Evolutionary conservation across 129 eudicot species (phyloP), one percentile per base, ranked within the genome.

Genomic region (Lactuca saligna): DNA sequence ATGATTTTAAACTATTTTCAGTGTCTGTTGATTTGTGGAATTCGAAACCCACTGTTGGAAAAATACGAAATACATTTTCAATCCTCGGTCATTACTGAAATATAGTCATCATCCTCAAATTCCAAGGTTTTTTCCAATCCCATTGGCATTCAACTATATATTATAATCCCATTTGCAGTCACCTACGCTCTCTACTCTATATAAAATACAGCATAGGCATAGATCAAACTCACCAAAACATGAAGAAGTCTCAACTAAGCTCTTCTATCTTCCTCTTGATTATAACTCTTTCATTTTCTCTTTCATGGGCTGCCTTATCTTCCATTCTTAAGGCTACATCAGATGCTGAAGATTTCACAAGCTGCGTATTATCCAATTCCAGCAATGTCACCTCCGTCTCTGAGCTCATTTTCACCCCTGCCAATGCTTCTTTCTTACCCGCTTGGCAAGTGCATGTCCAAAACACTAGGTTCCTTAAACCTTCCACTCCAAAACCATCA

Each of bases 311-410:
- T 3, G 51, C 51, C 51, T 46, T 46, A 46, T 46, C 51, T 46
- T 46, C 51, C 51, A 46, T 46, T 46, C 51, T 46, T 46, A 4
- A 46, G 15, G 51, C 15, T 12, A 46, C 51, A 46, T 4, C 51
- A 46, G 51, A 8, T 46, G 51, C n/a, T 46, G 51, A 46, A 46
- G 51, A 46, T 46, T 46, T 46, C 51, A 31, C 53, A 7, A 17
- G 39, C n/a, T 72, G 77, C 69, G 69, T 72, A 25, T 0, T 10
- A 14, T 34, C 51, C 51, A 46, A 46, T 46, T 46, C 51, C 51
- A 46, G 51, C 51, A 46, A 46, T 46, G 51, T 1, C 51, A 46
- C 51, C 51, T 10, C 51, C 51, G 12, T 10, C 51, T 46, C 51
- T 46, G n/a, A 46, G 59, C 51, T 10, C 12, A 37, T 46, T 46